Evolutionary conservation across 768 basidiomycete genomes (phyloP).

Genomic region (Russula vinacea): DNA sequence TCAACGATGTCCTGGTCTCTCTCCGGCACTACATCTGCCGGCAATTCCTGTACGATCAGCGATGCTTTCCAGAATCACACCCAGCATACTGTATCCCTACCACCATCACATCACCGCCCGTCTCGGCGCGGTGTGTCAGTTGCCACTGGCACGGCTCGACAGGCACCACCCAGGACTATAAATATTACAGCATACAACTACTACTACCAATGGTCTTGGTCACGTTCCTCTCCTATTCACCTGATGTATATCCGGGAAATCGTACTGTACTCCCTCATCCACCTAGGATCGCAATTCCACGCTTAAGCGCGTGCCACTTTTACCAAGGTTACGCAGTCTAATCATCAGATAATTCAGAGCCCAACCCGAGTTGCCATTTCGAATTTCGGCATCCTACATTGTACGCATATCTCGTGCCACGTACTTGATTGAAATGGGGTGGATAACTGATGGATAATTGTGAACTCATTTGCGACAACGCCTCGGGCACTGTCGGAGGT

Average conservation of each 20-base stretch:
- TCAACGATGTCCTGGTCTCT: too few species aligned
- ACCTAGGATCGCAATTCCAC: background rate
- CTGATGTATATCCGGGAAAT: background rate
- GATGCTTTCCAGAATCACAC: background rate
- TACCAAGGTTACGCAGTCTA: background rate
- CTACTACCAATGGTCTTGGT: too few species aligned
- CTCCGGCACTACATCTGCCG: too few species aligned
- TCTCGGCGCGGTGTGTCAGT: constrained; percentile 6
- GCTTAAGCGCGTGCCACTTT: background rate
- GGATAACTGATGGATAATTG: too few species aligned
- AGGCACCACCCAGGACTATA: background rate
- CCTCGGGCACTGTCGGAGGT: background rate
- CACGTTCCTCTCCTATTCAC: background rate
- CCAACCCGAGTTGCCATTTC: background rate
- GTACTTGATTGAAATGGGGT: background rate
- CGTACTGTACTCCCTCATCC: background rate
- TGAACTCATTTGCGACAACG: background rate
- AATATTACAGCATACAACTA: background rate
- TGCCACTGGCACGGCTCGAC: constrained; percentile 6
- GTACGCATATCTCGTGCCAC: background rate
- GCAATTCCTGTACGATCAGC: background rate
- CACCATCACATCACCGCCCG: constrained; percentile 11
- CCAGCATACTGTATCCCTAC: background rate
- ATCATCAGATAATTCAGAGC: background rate
- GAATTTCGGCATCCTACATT: background rate